Base-by-base conservation (phyloP, 2,329 filamentous ascomycete genomes). In the Arthrobotrys pseudoclavata region DNA sequence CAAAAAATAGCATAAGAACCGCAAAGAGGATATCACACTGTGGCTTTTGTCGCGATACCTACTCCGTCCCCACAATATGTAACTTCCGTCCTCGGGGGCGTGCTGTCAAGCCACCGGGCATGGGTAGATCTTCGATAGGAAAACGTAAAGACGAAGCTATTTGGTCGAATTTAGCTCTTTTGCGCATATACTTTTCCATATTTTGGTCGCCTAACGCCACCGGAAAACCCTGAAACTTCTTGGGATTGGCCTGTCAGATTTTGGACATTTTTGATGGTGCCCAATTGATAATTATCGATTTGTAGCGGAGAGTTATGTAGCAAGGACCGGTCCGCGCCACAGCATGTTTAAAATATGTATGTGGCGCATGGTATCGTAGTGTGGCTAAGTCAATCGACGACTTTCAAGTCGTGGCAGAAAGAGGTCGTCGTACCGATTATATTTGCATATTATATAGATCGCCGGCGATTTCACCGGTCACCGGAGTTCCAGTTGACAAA, bases 141-240 rank as follows among this genome's bases (percentile, higher is more conserved):
- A 22, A 2, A 34, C 10, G 26, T 4, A 37, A 57, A 22, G 12
- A 10, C 29, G 29, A 13, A 47, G 15, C 3, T 47, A 47, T 47
- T 4, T 40, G 12, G 24, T 53, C 13, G 13, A 29, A 37, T 57
- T 57, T 57, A 57, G 52, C 52, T 57, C 52, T n/a, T 22, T 37
- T 9, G 2, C 29, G 29, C 52, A 57, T 57, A 26, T 37, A 37
- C 22, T 57, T 57, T 37, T 20, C n/a, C n/a, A n/a, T n/a, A n/a
- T n/a, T n/a, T n/a, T n/a, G n/a, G 53, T 60, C 53, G 53, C 31
- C 53, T 37, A 60, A 60, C 55, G 55, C 55, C 55, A 60, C 55
- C 22, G 34, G 26, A 60, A 40, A 45, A 42, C 1, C 20, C 34
- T 42, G 55, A 60, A 60, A 60, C 55, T n/a, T 40, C 15, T 20